Conservation (phyloP, 257 asterid species). For the Przewalskia tangutica region DNA sequence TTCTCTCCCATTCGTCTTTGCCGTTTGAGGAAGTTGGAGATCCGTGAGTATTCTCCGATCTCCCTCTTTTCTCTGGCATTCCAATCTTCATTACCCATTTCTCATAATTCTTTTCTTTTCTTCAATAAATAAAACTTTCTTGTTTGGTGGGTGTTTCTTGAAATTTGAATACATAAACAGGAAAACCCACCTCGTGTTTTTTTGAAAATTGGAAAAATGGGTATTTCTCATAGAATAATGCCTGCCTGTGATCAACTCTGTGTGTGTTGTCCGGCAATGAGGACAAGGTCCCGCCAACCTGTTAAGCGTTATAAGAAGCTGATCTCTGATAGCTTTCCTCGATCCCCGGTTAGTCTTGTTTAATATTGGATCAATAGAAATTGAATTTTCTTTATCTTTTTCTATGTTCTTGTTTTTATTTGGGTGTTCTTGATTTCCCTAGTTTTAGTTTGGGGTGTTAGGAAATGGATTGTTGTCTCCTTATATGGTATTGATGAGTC, state of each 20-base stretch:
- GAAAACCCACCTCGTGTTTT: not conserved
- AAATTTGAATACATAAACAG: not conserved
- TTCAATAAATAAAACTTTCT: not conserved
- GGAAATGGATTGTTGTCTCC: not conserved
- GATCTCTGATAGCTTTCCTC: constrained; percentile 62
- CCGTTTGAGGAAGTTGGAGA: constrained; percentile 14
- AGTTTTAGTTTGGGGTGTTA: not conserved
- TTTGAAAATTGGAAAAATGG: constrained; percentile 23
- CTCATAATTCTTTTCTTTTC: not conserved
- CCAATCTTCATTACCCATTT: not conserved
- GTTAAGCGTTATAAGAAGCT: constrained; percentile 68
- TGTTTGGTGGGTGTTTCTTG: not conserved
- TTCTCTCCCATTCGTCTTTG: not conserved
- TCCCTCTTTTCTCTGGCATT: constrained; percentile 4
- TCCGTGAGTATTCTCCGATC: constrained; percentile 14
- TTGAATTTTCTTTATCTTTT: not conserved
- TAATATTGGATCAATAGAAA: not conserved
- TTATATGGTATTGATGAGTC: not conserved
- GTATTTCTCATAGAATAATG: constrained; percentile 49
- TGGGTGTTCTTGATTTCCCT: not conserved
- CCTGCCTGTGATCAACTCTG: constrained; percentile 57
- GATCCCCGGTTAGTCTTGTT: constrained; percentile 33
- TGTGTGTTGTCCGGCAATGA: constrained; percentile 67
- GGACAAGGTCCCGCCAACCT: constrained; percentile 78
- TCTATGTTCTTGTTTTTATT: not conserved